These are phyloP conservation scores for Dendrothele bispora DNA, from an alignment of 768 basidiomycete genomes.

Conservation along the genomic window DNA sequence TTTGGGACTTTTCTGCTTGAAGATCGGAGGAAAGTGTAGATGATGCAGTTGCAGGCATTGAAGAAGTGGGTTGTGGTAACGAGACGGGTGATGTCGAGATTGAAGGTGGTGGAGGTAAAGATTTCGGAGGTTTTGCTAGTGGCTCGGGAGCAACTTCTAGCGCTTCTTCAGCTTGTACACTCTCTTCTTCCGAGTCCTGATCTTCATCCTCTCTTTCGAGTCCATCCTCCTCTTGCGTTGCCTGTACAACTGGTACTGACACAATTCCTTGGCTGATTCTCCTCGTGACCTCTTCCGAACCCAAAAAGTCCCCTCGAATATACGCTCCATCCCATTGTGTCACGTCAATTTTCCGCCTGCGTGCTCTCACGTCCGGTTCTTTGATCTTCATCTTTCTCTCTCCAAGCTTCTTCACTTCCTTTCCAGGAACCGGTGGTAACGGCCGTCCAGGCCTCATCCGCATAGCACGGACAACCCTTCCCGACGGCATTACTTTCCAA, in stretches of 20 bases:
- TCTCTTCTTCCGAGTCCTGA: constrained; percentile 10
- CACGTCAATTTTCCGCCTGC: constrained; percentile 70
- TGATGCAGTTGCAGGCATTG: constrained; percentile 10
- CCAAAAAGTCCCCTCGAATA: constrained; percentile 68
- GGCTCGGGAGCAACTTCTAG: too few species aligned
- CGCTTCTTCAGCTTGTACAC: constrained; percentile 12
- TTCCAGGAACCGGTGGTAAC: constrained; percentile 35
- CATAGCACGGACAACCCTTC: constrained; percentile 63
- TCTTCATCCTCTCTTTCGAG: constrained; percentile 15
- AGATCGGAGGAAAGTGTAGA: constrained; percentile 26
- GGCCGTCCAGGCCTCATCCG: constrained; percentile 72
- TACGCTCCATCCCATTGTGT: constrained; percentile 61
- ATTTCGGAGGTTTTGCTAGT: constrained; percentile 12
- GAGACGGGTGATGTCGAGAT: too few species aligned
- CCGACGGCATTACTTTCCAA: constrained; percentile 71
- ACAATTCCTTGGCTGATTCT: constrained; percentile 15
- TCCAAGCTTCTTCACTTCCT: constrained; percentile 23
- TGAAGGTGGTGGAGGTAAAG: neutral
- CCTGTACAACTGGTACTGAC: constrained; percentile 10
- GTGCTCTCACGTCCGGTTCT: constrained; percentile 56
- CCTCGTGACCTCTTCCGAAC: constrained; percentile 16
- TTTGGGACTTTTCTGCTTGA: constrained; percentile 40
- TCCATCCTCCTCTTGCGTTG: constrained; percentile 15
- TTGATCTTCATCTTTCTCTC: constrained; percentile 47
- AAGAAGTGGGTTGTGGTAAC: neutral